phyloP scores from a whole-genome alignment of 148 eudicot genomes.

The Silene conica region DNA sequence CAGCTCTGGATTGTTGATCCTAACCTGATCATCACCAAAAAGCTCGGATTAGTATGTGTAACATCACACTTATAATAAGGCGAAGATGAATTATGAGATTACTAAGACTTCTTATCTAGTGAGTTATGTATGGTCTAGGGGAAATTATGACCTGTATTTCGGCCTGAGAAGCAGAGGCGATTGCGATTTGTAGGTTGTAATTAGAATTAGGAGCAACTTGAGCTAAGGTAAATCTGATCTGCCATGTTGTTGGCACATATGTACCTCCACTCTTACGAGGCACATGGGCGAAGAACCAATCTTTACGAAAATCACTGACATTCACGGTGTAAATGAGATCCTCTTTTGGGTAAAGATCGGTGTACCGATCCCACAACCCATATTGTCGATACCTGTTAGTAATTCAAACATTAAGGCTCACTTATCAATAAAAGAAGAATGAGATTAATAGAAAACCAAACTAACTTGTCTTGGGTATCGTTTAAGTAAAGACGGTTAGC shows the following conservation, averaged over 20 bases:
- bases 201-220: slow-evolving; percentile 26
- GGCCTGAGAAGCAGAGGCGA: slow-evolving; percentile 65
- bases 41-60: no score
- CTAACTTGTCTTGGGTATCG: slow-evolving; percentile 39
- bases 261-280: slow-evolving; percentile 41
- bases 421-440: not conserved
- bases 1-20: slow-evolving; percentile 39
- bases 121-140: not conserved
- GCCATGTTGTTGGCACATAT: slow-evolving; percentile 65
- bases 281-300: slow-evolving; percentile 85
- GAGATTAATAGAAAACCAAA: not conserved
- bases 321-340: slow-evolving; percentile 64
- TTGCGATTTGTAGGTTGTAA: slow-evolving; percentile 59
- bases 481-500: slow-evolving; percentile 38
- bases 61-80: no score
- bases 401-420: not conserved
- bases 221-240: slow-evolving; percentile 43
- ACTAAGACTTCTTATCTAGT: not conserved
- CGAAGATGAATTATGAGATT: not conserved
- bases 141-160: slow-evolving; percentile 49
- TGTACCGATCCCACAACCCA: slow-evolving; percentile 80
- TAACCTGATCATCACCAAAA: slow-evolving; percentile 31
- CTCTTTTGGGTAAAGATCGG: slow-evolving; percentile 46
- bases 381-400: slow-evolving; percentile 66
- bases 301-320: slow-evolving; percentile 34